A percentile compares a stretch with the other conserved stretches of the same genome.
Conservation (phyloP, 352 stramenopile genomes). For the Globisporangium solare region DNA sequence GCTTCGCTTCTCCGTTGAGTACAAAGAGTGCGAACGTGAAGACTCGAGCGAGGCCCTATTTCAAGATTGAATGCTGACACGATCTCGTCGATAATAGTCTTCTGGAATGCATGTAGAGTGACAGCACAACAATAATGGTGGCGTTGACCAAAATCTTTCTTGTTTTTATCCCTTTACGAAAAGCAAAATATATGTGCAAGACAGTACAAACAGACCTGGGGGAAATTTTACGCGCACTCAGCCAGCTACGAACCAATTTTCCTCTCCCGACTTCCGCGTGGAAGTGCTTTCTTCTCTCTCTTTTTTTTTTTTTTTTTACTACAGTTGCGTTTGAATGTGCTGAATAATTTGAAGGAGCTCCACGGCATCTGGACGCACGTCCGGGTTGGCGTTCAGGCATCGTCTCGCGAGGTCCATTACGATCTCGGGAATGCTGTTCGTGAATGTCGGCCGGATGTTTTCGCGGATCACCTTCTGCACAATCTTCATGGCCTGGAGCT, state of each 20-base stretch:
- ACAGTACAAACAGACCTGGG: background rate
- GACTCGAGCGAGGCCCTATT: background rate
- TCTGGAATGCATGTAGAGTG: too few relatives aligned
- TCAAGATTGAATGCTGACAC: too few relatives aligned
- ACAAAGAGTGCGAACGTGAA: conserved; percentile 6
- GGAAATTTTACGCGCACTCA: too few relatives aligned
- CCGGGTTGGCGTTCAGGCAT: conserved; percentile 66
- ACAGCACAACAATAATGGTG: too few relatives aligned
- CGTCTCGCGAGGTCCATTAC: conserved; percentile 57
- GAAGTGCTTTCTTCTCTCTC: background rate
- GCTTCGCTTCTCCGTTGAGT: conserved; percentile 8
- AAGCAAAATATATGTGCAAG: conserved; percentile 4
- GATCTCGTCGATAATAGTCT: too few relatives aligned
- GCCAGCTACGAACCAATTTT: background rate
- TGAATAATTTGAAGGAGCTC: conserved; percentile 72
- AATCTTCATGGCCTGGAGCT: conserved; percentile 82
- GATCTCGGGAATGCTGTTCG: conserved; percentile 35
- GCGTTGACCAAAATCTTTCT: too few relatives aligned
- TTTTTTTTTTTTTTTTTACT: conserved; percentile 9
- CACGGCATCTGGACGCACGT: conserved; percentile 54
- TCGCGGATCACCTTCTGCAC: conserved; percentile 78
- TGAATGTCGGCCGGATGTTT: conserved; percentile 64
- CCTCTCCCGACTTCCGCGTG: background rate
- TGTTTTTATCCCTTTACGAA: background rate
- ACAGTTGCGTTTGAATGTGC: conserved; percentile 50